A percentile compares a stretch with the other conserved stretches of the same genome.
Conservation (phyloP, 306 rosid genomes). For the Arachis hypogaea region DNA sequence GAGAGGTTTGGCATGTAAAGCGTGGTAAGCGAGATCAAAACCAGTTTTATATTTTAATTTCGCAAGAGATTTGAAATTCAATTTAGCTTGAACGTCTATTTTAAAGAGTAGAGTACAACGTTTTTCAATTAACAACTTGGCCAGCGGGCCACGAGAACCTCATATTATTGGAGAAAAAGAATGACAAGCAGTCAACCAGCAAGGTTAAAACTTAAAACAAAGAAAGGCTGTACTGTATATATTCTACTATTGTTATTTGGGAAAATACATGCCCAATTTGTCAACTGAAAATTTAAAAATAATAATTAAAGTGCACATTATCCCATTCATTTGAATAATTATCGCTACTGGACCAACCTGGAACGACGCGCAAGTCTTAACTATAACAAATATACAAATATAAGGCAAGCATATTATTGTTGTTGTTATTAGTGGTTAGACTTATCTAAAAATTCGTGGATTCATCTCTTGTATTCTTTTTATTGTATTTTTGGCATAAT, state of each 20-base stretch:
- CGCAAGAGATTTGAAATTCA: no score
- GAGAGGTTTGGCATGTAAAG: no score
- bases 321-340: neutral
- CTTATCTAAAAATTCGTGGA: neutral
- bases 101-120: no score
- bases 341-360: neutral
- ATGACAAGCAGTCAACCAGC: no score
- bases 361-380: constrained; percentile 1
- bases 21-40: no score
- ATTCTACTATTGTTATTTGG: neutral
- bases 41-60: no score
- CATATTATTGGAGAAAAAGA: no score
- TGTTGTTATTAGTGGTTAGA: neutral
- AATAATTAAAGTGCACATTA: neutral
- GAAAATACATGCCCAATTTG: neutral
- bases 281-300: neutral
- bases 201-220: no score
- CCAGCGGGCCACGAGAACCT: neutral
- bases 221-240: no score
- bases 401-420: neutral
- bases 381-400: neutral
- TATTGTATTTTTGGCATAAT: no score
- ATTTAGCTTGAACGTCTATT: no score
- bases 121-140: neutral
- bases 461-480: no score